A percentile compares a stretch with the other conserved stretches of the same genome.
These are phyloP conservation scores for Pisolithus microcarpus DNA, from an alignment of 768 basidiomycete species.

Conservation along the genomic window DNA sequence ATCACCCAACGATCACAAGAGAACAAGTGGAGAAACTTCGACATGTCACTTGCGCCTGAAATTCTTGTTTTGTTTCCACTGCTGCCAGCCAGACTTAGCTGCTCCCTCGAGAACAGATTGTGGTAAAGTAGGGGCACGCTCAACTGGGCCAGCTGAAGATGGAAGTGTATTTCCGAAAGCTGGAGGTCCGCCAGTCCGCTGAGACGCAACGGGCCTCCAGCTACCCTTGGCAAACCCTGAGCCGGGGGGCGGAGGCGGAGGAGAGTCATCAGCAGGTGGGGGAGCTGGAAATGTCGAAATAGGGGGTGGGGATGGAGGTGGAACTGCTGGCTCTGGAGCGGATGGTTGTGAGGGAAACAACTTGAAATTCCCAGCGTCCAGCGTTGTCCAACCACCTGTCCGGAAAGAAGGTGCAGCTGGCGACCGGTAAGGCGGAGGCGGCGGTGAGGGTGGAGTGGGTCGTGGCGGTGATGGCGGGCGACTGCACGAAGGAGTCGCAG, in stretches of 20 bases:
- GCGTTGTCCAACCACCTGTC: conserved; percentile 59
- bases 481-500: conserved; percentile 17
- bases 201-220: conserved; percentile 8
- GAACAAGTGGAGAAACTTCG: no score
- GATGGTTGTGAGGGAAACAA: conserved; percentile 14
- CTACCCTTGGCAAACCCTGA: conserved; percentile 10
- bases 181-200: conserved; percentile 3
- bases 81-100: conserved; percentile 47
- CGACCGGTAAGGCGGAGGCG: conserved; percentile 4
- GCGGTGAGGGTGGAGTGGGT: conserved; percentile 7
- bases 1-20: no score
- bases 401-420: conserved; percentile 43
- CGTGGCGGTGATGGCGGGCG: conserved; percentile 12
- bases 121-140: neutral
- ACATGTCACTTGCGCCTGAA: conserved; percentile 15
- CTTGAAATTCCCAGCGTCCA: conserved; percentile 44
- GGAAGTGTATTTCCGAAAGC: conserved; percentile 1
- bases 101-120: conserved; percentile 11
- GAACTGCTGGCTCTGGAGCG: conserved; percentile 10
- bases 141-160: conserved; percentile 3
- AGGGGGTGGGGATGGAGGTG: conserved; percentile 15
- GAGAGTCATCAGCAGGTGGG: neutral
- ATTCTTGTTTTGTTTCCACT: conserved; percentile 31
- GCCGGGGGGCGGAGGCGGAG: conserved; percentile 6
- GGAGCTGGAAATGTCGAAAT: conserved; percentile 13